phyloP scores from a whole-genome alignment of 768 basidiomycete genomes.

The Kwoniella mangroviensis region DNA sequence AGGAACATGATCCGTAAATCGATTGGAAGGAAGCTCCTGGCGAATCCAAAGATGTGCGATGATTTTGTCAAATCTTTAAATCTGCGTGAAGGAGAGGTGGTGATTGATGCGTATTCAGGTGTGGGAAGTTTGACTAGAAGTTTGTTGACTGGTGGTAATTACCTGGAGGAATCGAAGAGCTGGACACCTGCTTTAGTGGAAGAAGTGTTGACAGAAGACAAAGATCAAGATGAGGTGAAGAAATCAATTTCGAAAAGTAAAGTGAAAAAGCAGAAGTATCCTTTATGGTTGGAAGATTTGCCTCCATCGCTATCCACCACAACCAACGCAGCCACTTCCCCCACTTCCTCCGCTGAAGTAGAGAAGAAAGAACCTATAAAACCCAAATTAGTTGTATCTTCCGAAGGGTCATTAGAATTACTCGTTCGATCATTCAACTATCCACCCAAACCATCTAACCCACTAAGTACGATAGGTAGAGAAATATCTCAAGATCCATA shows the following conservation, averaged over 20 bases:
- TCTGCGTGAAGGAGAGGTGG: conserved; percentile 35
- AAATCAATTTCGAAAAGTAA: conserved; percentile 5
- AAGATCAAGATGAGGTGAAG: not conserved
- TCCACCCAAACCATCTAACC: not conserved
- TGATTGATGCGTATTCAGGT: conserved; percentile 43
- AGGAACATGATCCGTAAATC: conserved; percentile 25
- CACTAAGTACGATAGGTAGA: not conserved
- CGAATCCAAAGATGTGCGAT: conserved; percentile 30
- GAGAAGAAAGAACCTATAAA: conserved; percentile 7
- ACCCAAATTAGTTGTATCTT: conserved; percentile 33
- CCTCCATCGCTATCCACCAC: not conserved
- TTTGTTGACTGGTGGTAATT: conserved; percentile 37
- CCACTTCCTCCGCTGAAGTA: not conserved
- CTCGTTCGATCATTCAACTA: conserved; percentile 18
- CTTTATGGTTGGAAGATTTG: conserved; percentile 23
- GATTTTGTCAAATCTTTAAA: conserved; percentile 36
- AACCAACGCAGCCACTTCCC: not conserved
- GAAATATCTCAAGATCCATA: conserved; percentile 18
- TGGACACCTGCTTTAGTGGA: conserved; percentile 4
- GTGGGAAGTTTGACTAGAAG: conserved; percentile 40
- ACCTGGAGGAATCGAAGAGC: conserved; percentile 8
- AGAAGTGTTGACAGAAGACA: not conserved
- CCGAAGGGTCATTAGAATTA: conserved; percentile 20
- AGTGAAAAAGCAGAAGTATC: conserved; percentile 13
- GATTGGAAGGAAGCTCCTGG: conserved; percentile 29